Base-by-base conservation (phyloP, 2,329 filamentous ascomycete genomes). In the Aspergillus sp. region DNA sequence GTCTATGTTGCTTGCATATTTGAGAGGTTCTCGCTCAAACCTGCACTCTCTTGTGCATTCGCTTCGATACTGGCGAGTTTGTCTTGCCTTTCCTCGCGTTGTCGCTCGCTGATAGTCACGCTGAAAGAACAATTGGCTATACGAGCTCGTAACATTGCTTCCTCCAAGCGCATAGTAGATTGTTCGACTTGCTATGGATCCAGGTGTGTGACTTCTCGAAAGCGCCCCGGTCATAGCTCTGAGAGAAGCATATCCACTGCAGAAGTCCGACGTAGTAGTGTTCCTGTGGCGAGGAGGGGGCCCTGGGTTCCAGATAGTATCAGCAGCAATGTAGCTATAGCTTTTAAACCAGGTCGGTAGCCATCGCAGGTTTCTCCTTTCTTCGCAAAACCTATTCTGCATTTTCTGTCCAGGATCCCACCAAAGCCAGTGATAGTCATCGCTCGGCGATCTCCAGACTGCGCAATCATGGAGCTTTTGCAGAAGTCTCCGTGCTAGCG, bases 391-490 rank as follows among this genome's bases (percentile, higher is more conserved):
- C 47, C 62, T 63, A 49, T 69, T 52, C 23, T 62, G 55, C 25
- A 67, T 70, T 43, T 68, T 64, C 21, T 72, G 66, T 1, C 65
- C 67, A 10, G 74, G 74, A 65, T 78, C 73, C 77, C 77, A 78
- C 76, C 76, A 79, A 12, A 77, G 67, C 74, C 76, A 77, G 48
- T 62, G 69, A 63, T 77, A 78, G 55, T 77, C 72, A 9, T 69
- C 66, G 58, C 65, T 70, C 4, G 72, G 67, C 4, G 76, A 72
- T 50, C 70, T 71, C 76, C 77, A 78, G 4, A 70, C 61, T 5
- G 71, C 64, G 67, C 66, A 73, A 6, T 68, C 55, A 49, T 67
- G 59, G 9, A 76, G 17, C 45, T 58, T 66, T 2, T 43, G 56
- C 6, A 70, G 67, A 0, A 59, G 61, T 10, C 62, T 64, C 15